These are phyloP conservation scores for Globisporangium cederbergense DNA, from an alignment of 352 stramenopile species.

Conservation along the genomic window DNA sequence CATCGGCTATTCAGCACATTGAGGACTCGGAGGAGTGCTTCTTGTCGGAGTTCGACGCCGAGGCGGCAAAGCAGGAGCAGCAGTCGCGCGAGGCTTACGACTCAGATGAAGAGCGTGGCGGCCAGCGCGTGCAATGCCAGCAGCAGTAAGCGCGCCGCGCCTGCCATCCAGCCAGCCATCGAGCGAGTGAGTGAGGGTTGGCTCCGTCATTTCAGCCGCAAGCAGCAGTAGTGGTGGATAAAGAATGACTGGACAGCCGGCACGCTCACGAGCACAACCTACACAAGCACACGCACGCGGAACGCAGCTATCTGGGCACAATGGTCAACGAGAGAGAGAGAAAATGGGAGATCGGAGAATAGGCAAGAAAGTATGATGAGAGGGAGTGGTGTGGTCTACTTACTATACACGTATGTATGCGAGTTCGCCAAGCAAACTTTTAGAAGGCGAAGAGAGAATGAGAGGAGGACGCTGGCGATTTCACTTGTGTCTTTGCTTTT, in stretches of 20 bases:
- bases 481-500: neutral
- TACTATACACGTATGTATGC: constrained; percentile 18
- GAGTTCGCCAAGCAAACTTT: constrained; percentile 11
- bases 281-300: neutral
- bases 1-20: constrained; percentile 41
- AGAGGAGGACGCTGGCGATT: constrained; percentile 16
- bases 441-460: constrained; percentile 5
- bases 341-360: neutral
- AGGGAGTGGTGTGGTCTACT: constrained; percentile 10
- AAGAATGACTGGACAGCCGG: neutral
- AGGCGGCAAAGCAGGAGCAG: constrained; percentile 81
- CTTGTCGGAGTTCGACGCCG: constrained; percentile 92
- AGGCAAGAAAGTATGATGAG: constrained; percentile 1
- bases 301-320: neutral
- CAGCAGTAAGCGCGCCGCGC: constrained; percentile 64
- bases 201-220: neutral
- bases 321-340: neutral
- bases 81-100: constrained; percentile 80
- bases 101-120: constrained; percentile 92
- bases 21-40: constrained; percentile 77
- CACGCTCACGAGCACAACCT: neutral
- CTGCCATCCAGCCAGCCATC: neutral
- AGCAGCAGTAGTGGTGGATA: neutral
- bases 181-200: neutral
- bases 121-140: constrained; percentile 87